Base-by-base conservation (phyloP, 805 yeast species). In the Cyberlindnera xishuangbannaensis region DNA sequence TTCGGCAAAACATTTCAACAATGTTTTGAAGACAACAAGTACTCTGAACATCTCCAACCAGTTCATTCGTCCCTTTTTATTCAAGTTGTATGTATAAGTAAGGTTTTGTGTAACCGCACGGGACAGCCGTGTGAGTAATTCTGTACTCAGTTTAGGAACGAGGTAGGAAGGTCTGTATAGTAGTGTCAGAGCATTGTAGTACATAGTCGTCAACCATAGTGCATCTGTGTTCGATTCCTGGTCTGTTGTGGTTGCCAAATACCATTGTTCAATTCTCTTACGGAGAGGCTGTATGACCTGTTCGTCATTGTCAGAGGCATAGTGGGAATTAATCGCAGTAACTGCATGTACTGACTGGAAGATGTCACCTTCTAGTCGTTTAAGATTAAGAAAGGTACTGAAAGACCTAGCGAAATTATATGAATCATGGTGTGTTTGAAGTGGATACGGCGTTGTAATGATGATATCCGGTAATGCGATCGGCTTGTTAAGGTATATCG, bases 11-110 rank as follows among this genome's bases (percentile, higher is more conserved):
- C 76, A 70, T 37, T 65, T 65, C 9, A 71, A 44, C 15, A 70
- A 55, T 1, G 71, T 65, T 27, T 71, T 67, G 48, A 73, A 69
- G 9, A 67, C 64, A 11, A 68, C 62, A 22, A 71, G 40, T 11
- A 71, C 65, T 31, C 77, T 53, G 42, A 68, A 69, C n/a, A 71
- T 51, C 1, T 72, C 64, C 24, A 70, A 61, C 77, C 77, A 71
- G 30, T 61, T 28, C 26, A 35, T 65, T 3, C 17, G 20, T 4
- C 30, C 25, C 20, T 69, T 60, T 25, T 62, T 57, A 50, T 62
- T 69, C 5, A 69, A 46, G 23, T 61, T 63, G 48, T 69, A 69
- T 2, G 73, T 66, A 42, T 63, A 65, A 16, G 72, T 65, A 33
- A 71, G 45, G 14, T 69, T 66, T 31, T 68, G 66, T 8, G 70